A percentile compares a stretch with the other conserved stretches of the same genome.
Conservation (phyloP, 192 early-diverging fungal genomes). For the Jimgerdemannia flammicorona region DNA sequence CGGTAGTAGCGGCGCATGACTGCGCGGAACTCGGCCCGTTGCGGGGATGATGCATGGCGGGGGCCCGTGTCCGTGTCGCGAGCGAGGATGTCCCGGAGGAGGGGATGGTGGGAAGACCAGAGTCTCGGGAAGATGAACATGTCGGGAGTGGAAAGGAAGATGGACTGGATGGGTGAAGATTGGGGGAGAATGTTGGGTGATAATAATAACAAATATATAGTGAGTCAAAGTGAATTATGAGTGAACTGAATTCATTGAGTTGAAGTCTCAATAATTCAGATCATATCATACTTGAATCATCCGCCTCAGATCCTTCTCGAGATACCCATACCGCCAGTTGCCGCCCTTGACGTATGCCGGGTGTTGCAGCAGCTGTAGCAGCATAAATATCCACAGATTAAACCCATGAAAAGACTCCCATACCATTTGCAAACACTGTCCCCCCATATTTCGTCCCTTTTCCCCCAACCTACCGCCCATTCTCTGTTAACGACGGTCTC, state of each 20-base stretch:
- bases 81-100: slow-evolving; percentile 37
- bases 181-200: not conserved
- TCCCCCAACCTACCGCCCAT: slow-evolving; percentile 36
- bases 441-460: not conserved
- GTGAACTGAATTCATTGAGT: no score
- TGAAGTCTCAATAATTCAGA: not conserved
- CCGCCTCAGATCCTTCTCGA: slow-evolving; percentile 42
- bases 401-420: no score
- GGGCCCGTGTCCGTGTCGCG: slow-evolving; percentile 4
- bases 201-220: not conserved
- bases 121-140: slow-evolving; percentile 57
- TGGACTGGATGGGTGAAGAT: slow-evolving; percentile 24
- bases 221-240: not conserved
- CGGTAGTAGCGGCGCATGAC: not conserved
- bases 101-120: slow-evolving; percentile 39
- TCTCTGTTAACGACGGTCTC: slow-evolving; percentile 44
- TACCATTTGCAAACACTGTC: no score
- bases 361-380: slow-evolving; percentile 5
- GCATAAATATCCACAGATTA: not conserved
- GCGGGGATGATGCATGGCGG: no score
- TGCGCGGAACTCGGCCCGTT: not conserved
- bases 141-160: slow-evolving; percentile 53
- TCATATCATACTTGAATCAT: slow-evolving; percentile 39
- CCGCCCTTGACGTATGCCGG: slow-evolving; percentile 21
- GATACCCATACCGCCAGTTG: slow-evolving; percentile 31